Conservation (phyloP, 2,329 filamentous ascomycete species). For the Didymella exigua region DNA sequence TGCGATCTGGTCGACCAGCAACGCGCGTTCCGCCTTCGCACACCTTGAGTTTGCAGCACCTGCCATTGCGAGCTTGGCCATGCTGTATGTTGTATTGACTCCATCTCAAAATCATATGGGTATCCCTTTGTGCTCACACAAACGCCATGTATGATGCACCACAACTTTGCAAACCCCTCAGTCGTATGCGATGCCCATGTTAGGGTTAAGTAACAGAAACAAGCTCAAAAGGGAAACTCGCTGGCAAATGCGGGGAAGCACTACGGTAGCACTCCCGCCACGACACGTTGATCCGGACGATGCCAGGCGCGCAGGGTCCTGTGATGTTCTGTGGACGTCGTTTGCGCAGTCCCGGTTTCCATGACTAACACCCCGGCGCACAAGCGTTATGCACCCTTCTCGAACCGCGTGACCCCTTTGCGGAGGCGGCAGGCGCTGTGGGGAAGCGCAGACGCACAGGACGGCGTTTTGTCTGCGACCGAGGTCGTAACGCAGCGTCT, state of each 20-base stretch:
- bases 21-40: constrained; percentile 5
- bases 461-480: constrained; percentile 23
- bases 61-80: constrained; percentile 10
- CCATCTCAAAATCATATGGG: constrained; percentile 38
- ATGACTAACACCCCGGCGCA: constrained; percentile 43
- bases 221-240: constrained; percentile 25
- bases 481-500: constrained; percentile 43
- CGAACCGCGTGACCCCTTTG: constrained; percentile 27
- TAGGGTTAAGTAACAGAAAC: constrained; percentile 45
- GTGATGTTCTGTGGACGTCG: constrained; percentile 32
- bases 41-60: constrained; percentile 11
- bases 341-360: constrained; percentile 33
- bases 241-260: constrained; percentile 46
- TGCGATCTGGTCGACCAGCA: constrained; percentile 14
- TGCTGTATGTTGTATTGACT: constrained; percentile 21
- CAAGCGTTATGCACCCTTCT: constrained; percentile 40
- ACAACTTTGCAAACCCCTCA: constrained; percentile 21
- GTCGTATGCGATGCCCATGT: constrained; percentile 24
- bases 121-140: constrained; percentile 41
- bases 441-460: constrained; percentile 25
- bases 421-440: constrained; percentile 42
- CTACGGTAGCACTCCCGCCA: constrained; percentile 41
- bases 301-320: constrained; percentile 30
- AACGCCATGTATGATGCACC: constrained; percentile 44
- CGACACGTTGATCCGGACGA: constrained; percentile 29